phyloP scores from a whole-genome alignment of 2,329 filamentous ascomycete genomes.

The Diaporthe velutina region DNA sequence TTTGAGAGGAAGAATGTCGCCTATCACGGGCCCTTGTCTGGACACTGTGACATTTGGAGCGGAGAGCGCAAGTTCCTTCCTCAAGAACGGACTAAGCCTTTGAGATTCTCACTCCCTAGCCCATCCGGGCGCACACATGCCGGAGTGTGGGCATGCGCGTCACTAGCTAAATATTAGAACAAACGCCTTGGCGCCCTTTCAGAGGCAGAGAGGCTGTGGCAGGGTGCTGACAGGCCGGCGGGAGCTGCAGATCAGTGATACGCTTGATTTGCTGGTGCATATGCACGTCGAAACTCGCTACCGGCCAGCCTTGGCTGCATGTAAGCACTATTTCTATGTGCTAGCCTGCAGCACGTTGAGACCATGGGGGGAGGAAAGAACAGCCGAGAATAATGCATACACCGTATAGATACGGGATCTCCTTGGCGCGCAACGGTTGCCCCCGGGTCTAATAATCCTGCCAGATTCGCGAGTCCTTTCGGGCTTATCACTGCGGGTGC shows the following conservation, averaged over 20 bases:
- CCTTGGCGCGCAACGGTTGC: neutral
- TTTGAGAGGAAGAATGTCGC: neutral
- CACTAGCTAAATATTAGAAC: neutral
- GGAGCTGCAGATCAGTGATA: slow-evolving; percentile 9
- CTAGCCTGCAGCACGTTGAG: too few relatives aligned
- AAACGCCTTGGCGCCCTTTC: neutral
- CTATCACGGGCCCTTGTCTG: neutral
- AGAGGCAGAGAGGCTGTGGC: neutral
- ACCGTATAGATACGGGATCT: neutral
- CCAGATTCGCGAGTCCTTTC: neutral
- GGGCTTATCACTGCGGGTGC: neutral
- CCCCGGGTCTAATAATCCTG: neutral
- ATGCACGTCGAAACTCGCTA: neutral
- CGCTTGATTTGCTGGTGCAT: neutral
- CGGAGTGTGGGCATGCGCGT: neutral
- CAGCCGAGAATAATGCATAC: neutral
- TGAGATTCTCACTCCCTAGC: too few relatives aligned
- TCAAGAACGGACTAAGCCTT: neutral
- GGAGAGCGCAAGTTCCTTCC: neutral
- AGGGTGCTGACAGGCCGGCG: neutral
- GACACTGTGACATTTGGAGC: too few relatives aligned
- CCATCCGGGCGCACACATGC: neutral
- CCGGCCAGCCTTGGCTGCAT: slow-evolving; percentile 2
- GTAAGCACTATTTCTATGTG: neutral
- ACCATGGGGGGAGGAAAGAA: too few relatives aligned